Conservation (phyloP, 106 monocot species). For the Ottelia alismoides region DNA sequence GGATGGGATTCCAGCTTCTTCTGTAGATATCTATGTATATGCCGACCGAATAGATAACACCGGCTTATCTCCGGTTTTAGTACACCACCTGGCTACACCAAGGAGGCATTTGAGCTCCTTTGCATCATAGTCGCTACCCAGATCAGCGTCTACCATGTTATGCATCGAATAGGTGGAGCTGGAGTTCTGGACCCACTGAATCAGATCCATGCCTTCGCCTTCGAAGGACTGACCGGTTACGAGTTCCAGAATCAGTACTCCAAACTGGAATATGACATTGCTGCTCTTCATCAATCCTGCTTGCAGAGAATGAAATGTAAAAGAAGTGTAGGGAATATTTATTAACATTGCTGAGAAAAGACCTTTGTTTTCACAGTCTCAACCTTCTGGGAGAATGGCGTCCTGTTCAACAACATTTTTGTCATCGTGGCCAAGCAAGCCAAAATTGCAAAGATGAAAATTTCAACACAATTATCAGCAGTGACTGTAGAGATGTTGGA, state of each 20-base stretch:
- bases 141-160: conserved; percentile 90
- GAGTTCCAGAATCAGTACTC: conserved; percentile 73
- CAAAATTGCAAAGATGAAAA: conserved; percentile 5
- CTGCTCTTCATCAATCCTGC: too few species aligned
- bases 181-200: conserved; percentile 78
- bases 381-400: background rate
- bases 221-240: conserved; percentile 78
- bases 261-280: conserved; percentile 65
- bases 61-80: conserved; percentile 23
- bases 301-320: too few species aligned
- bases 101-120: conserved; percentile 66
- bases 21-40: conserved; percentile 67
- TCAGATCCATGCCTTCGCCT: conserved; percentile 41
- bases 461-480: too few species aligned
- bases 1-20: conserved; percentile 37
- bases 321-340: too few species aligned
- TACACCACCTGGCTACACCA: conserved; percentile 62
- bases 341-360: too few species aligned
- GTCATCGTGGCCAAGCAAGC: conserved; percentile 1
- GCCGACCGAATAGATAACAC: conserved; percentile 53
- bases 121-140: conserved; percentile 60
- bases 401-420: too few species aligned
- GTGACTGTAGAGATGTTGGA: too few species aligned
- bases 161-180: conserved; percentile 46
- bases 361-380: too few species aligned